Evolutionary conservation across 2,329 filamentous ascomycete genomes (phyloP), one percentile per base, ranked within the genome.

Genomic region (Hymenoscyphus linearis): DNA sequence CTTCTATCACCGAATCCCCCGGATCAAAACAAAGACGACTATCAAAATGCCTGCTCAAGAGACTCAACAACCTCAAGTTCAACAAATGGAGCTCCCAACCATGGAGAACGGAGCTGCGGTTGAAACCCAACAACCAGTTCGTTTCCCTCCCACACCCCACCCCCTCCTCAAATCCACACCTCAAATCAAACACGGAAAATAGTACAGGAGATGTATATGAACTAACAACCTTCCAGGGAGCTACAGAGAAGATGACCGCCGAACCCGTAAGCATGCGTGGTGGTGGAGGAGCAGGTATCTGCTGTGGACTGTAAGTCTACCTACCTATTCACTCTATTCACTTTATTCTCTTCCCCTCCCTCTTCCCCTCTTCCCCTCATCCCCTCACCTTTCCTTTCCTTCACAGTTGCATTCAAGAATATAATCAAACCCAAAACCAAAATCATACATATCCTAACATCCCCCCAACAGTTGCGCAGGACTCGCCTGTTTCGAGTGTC

Each of bases 141-240:
- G 65, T 62, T 61, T 18, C 59, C 64, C 57, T 47, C 40, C 7
- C 40, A n/a, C n/a, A n/a, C n/a, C 14, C 6, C 3, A n/a, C 5
- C 37, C 16, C 14, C 56, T 73, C 73, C 7, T 63, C 76, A 16
- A 78, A 76, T 53, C 74, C 26, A 22, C n/a, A n/a, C n/a, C n/a
- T n/a, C n/a, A n/a, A n/a, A n/a, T n/a, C n/a, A n/a, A n/a, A n/a
- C n/a, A n/a, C n/a, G n/a, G n/a, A n/a, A n/a, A n/a, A n/a, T n/a
- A n/a, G n/a, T n/a, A n/a, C n/a, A n/a, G n/a, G 16, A 4, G 25
- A 18, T n/a, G 26, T 4, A 22, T 22, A 4, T 77, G 64, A 67
- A 70, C 37, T 75, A 76, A 64, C 57, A 60, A 12, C 27, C 40
- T 25, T 34, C 26, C 59, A 71, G 69, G 65, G 64, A 53, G 55